phyloP scores from a whole-genome alignment of 2,329 filamentous ascomycete species.

The Exophiala calicioides region DNA sequence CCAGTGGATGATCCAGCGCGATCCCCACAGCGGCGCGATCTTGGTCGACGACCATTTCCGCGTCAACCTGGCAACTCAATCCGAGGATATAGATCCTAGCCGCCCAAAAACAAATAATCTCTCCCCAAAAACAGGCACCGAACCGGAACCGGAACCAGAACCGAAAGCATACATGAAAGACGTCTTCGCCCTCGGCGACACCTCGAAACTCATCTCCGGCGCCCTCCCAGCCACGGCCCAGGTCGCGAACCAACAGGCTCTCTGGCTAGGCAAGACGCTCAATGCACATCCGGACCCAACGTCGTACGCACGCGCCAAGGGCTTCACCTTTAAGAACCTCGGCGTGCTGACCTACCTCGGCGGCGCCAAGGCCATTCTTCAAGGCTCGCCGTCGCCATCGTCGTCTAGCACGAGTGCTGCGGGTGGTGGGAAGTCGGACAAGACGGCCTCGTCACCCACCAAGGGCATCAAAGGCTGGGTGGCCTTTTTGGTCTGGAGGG shows the following conservation, averaged over 20 bases:
- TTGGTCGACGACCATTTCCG: slow-evolving; percentile 59
- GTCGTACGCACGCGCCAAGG: slow-evolving; percentile 23
- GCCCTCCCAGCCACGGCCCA: slow-evolving; percentile 60
- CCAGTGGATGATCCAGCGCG: slow-evolving; percentile 54
- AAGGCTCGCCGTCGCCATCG: slow-evolving; percentile 45
- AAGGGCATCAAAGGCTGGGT: slow-evolving; percentile 42
- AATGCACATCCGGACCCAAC: slow-evolving; percentile 45
- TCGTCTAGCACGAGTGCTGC: no score
- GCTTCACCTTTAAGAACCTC: slow-evolving; percentile 59
- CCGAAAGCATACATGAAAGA: slow-evolving; percentile 51
- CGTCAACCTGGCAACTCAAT: slow-evolving; percentile 51
- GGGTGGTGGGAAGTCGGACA: no score
- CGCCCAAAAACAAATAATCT: no score
- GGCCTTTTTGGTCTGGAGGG: slow-evolving; percentile 48
- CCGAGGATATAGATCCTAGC: no score
- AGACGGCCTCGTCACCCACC: no score
- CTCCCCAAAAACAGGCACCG: no score
- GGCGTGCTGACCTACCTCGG: slow-evolving; percentile 63
- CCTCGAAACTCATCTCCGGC: slow-evolving; percentile 52
- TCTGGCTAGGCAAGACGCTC: slow-evolving; percentile 57
- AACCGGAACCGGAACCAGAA: no score
- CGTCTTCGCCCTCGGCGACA: slow-evolving; percentile 60
- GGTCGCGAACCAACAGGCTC: slow-evolving; percentile 60
- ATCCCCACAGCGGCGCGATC: slow-evolving; percentile 50
- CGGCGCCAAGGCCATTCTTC: slow-evolving; percentile 58